These are phyloP conservation scores for Candida albicans DNA, from an alignment of 1,139 yeast species.

Conservation along the genomic window DNA sequence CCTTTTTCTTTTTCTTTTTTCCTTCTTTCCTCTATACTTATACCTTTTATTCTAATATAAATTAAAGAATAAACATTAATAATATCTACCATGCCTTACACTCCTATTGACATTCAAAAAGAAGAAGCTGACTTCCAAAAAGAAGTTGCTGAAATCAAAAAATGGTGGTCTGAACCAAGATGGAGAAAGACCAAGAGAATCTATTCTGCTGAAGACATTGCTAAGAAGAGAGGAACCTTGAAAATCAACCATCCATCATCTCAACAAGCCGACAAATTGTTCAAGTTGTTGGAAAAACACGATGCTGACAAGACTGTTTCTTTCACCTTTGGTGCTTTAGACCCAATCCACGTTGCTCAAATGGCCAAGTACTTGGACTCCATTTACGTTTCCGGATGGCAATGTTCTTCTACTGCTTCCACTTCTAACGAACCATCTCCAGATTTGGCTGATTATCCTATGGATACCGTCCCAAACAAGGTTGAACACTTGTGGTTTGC, in stretches of 20 bases:
- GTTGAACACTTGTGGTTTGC: constrained; percentile 97
- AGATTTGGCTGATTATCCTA: constrained; percentile 97
- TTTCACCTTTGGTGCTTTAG: constrained; percentile 94
- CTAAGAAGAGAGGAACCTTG: constrained; percentile 80
- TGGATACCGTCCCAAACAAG: constrained; percentile 98
- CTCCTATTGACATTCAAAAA: constrained; percentile 54
- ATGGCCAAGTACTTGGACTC: constrained; percentile 95
- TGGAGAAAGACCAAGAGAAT: constrained; percentile 88
- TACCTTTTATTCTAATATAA: neutral
- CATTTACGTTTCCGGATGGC: constrained; percentile 97
- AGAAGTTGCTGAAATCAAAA: constrained; percentile 69
- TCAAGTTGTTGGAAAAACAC: constrained; percentile 66
- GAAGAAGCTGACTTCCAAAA: constrained; percentile 67
- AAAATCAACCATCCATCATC: constrained; percentile 73
- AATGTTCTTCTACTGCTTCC: constrained; percentile 96
- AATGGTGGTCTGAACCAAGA: constrained; percentile 94
- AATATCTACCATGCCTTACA: constrained; percentile 40
- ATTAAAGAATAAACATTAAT: neutral
- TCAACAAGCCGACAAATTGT: constrained; percentile 80
- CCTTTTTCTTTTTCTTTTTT: constrained; percentile 2
- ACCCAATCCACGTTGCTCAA: constrained; percentile 93
- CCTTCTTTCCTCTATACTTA: neutral
- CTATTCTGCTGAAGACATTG: constrained; percentile 87
- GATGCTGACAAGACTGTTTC: constrained; percentile 73
- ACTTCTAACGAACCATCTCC: constrained; percentile 97